phyloP scores from a whole-genome alignment of 176 grass and related monocot species.

The Bonia amplexicaulis region DNA sequence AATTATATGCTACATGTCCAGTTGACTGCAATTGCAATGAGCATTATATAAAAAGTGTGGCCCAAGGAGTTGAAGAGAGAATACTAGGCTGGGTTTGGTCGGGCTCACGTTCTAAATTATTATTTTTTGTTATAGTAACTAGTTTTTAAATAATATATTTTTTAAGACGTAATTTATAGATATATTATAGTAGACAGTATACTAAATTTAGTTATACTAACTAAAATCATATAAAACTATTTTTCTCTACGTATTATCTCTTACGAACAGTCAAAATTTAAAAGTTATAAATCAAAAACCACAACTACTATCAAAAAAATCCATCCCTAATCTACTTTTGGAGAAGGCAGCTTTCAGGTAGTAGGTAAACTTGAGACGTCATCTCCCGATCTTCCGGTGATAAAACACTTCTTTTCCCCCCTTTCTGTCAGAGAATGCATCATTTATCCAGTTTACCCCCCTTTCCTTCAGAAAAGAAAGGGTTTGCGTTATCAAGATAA shows the following conservation, averaged over 20 bases:
- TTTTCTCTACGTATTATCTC: no score
- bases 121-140: no score
- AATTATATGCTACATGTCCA: neutral
- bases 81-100: neutral
- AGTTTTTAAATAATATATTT: no score
- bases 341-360: constrained; percentile 43
- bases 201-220: no score
- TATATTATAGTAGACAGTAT: no score
- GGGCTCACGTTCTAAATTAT: no score
- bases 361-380: constrained; percentile 46
- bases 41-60: constrained; percentile 7
- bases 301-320: no score
- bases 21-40: neutral
- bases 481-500: constrained; percentile 31
- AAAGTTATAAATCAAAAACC: no score
- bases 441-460: constrained; percentile 7
- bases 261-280: no score
- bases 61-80: constrained; percentile 17
- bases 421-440: neutral
- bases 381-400: constrained; percentile 16
- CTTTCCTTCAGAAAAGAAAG: constrained; percentile 3
- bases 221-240: fast-evolving
- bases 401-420: neutral
- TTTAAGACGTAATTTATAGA: no score
- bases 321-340: constrained; percentile 15